These are phyloP conservation scores for Ustilago loliicola DNA, from an alignment of 1,284 basidiomycete species.

Conservation along the genomic window DNA sequence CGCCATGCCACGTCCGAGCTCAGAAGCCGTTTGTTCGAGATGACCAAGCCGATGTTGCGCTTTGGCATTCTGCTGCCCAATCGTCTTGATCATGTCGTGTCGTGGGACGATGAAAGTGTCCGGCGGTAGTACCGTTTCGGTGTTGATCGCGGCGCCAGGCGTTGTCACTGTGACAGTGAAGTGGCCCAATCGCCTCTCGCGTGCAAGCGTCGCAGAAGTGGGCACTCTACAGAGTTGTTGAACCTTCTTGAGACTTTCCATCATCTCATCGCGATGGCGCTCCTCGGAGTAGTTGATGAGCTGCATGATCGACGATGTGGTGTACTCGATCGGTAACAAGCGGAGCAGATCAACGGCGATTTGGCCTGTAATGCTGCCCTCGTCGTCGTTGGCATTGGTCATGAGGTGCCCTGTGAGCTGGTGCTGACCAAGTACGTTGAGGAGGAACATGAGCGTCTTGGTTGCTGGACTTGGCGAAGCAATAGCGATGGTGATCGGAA, in stretches of 20 bases:
- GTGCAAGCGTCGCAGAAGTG: constrained; percentile 40
- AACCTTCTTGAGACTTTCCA: constrained; percentile 46
- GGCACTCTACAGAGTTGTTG: constrained; percentile 35
- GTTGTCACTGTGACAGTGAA: constrained; percentile 18
- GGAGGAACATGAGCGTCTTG: constrained; percentile 50
- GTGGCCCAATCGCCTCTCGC: constrained; percentile 27
- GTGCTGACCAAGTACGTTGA: constrained; percentile 37
- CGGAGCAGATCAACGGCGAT: constrained; percentile 52
- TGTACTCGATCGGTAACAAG: constrained; percentile 46
- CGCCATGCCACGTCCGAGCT: constrained; percentile 43
- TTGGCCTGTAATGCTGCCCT: constrained; percentile 14
- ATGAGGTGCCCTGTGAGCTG: neutral
- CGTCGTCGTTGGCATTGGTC: neutral
- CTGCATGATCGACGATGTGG: constrained; percentile 53
- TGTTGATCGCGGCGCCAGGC: constrained; percentile 1
- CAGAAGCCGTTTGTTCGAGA: constrained; percentile 10
- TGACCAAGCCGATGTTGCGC: constrained; percentile 34
- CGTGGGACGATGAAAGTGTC: constrained; percentile 49
- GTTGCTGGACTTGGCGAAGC: constrained; percentile 50
- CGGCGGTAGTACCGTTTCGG: constrained; percentile 17
- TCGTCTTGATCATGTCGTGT: constrained; percentile 39
- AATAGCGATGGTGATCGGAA: constrained; percentile 51
- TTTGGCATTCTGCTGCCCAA: constrained; percentile 32
- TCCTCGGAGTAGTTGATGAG: constrained; percentile 50
- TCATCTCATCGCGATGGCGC: constrained; percentile 47